Evolutionary conservation across 495 filamentous ascomycete genomes (phyloP).

Genomic region (Choiromyces venosus): DNA sequence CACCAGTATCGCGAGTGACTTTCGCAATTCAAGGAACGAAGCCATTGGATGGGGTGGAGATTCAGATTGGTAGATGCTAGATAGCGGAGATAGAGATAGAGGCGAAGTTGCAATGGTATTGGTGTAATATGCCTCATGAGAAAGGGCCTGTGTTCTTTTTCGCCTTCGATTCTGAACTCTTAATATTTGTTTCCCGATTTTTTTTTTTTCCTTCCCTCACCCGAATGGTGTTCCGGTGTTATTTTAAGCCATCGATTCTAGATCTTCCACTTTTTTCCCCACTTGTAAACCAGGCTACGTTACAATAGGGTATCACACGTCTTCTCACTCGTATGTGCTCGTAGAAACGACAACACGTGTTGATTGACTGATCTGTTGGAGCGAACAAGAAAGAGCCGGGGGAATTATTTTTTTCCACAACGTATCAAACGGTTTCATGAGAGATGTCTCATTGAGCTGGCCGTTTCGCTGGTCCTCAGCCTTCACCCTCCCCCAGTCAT

Average conservation of each 20-base stretch:
- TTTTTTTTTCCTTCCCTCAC: not conserved
- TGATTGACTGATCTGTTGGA: not conserved
- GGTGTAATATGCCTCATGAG: not conserved
- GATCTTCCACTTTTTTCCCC: not conserved
- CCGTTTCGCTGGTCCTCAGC: not conserved
- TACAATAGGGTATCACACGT: not conserved
- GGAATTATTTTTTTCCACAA: not conserved
- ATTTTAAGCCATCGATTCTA: not conserved
- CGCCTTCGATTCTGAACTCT: not conserved
- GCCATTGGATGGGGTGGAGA: constrained; percentile 19
- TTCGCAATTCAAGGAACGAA: constrained; percentile 9
- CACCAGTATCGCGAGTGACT: constrained; percentile 16
- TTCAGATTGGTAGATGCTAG: constrained; percentile 4
- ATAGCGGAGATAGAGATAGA: not conserved
- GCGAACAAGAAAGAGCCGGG: not conserved
- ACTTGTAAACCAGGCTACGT: not conserved
- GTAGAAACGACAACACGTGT: not conserved
- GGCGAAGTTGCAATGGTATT: not conserved
- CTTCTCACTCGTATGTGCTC: not conserved
- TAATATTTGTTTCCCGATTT: not conserved
- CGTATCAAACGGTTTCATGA: not conserved
- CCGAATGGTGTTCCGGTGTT: not conserved
- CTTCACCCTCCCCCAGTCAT: not conserved
- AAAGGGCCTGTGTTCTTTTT: not conserved
- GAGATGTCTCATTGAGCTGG: not conserved